phyloP scores from a whole-genome alignment of 305 asterid species.

The Caryopteris hybrid region DNA sequence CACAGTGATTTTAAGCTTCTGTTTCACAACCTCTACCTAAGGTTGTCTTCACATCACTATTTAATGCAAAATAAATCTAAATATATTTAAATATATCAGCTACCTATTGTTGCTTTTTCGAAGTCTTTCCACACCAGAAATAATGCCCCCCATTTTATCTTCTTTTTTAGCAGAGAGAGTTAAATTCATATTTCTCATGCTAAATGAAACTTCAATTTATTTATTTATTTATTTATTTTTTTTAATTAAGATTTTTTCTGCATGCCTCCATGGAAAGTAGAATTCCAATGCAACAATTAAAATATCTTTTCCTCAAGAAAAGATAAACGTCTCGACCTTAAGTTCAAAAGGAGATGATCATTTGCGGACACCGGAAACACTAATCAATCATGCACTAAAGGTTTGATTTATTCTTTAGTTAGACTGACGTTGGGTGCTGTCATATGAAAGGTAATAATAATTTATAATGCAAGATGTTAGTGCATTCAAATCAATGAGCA shows the following conservation, averaged over 20 bases:
- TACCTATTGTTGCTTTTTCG: not conserved
- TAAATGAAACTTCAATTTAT: not conserved
- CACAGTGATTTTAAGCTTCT: not conserved
- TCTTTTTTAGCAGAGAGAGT: not conserved
- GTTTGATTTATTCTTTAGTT: not conserved
- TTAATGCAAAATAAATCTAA: not conserved
- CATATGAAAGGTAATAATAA: not conserved
- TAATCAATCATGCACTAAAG: too few relatives aligned
- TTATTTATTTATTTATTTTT: not conserved
- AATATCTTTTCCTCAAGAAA: not conserved
- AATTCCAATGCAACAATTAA: not conserved
- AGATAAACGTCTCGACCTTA: not conserved
- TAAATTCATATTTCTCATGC: constrained; percentile 1
- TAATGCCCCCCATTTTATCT: not conserved
- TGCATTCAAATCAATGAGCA: not conserved
- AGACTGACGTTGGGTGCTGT: not conserved
- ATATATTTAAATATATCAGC: not conserved
- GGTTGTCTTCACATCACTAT: not conserved
- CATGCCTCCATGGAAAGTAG: not conserved
- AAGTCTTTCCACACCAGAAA: not conserved
- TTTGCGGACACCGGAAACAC: too few relatives aligned
- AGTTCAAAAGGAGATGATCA: too few relatives aligned
- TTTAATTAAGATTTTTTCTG: too few relatives aligned
- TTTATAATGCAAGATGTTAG: not conserved
- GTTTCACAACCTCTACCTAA: not conserved